Conservation (phyloP, 1,284 basidiomycete species). For the Austroboletus olivaceoglutinosus region DNA sequence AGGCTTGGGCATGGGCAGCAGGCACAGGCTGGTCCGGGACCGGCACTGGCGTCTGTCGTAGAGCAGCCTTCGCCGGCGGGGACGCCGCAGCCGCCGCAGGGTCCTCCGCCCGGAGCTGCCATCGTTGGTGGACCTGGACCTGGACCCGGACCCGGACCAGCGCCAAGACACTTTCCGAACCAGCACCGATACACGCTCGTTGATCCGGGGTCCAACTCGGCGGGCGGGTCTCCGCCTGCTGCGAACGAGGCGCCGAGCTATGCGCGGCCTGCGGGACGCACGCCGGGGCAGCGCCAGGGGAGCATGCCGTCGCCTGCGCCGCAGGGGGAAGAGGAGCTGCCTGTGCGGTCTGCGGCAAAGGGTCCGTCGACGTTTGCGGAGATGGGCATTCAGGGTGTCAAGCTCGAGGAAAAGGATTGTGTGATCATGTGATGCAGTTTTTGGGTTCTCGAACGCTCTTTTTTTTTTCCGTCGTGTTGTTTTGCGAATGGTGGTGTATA, state of each 20-base stretch:
- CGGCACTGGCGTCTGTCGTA: conserved; percentile 10
- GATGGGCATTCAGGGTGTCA: conserved; percentile 82
- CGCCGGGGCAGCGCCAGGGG: conserved; percentile 24
- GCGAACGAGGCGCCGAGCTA: conserved; percentile 23
- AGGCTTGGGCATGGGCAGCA: conserved; percentile 13
- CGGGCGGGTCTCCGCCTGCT: conserved; percentile 9
- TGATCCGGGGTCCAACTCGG: conserved; percentile 32
- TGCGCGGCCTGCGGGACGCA: conserved; percentile 26
- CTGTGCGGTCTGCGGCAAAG: conserved; percentile 19
- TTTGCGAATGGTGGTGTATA: too few relatives aligned
- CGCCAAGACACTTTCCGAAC: conserved; percentile 26
- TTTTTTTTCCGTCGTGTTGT: too few relatives aligned
- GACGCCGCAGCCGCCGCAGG: conserved; percentile 13
- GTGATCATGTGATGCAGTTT: conserved; percentile 61
- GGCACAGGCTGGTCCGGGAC: too few relatives aligned
- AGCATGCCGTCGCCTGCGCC: conserved; percentile 16
- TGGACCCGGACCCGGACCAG: conserved; percentile 8
- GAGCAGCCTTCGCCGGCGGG: conserved; percentile 11
- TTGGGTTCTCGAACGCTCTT: too few relatives aligned
- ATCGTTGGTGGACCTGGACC: not conserved
- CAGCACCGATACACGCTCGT: conserved; percentile 44
- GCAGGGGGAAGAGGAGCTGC: not conserved
- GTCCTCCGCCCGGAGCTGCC: not conserved
- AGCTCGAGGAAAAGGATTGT: conserved; percentile 78
- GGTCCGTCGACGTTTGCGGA: conserved; percentile 85